Percentiles rank a stretch among this genome's conserved stretches.
These are phyloP conservation scores for Corymbia citriodora DNA, from an alignment of 441 rosid species.

Conservation along the genomic window DNA sequence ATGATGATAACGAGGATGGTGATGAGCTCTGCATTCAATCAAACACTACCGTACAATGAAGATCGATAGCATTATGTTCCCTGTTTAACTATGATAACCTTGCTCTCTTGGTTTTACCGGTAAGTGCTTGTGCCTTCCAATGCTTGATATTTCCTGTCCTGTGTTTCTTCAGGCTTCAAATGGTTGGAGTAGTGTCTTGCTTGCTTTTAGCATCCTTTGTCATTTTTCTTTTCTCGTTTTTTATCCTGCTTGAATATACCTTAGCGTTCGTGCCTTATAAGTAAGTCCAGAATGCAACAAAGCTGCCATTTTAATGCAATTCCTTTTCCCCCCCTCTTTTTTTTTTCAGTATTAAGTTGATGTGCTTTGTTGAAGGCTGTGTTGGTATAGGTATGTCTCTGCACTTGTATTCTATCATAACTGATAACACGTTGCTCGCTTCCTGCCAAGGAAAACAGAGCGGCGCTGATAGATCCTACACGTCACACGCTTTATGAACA, in stretches of 20 bases:
- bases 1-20: neutral
- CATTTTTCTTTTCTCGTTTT: neutral
- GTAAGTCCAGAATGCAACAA: neutral
- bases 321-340: neutral
- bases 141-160: neutral
- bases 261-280: neutral
- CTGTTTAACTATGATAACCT: neutral
- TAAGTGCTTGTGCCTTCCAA: neutral
- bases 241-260: neutral
- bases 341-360: neutral
- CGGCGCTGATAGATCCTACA: neutral
- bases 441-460: neutral
- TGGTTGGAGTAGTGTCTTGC: neutral
- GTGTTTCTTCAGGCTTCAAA: too few species aligned
- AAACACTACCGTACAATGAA: neutral
- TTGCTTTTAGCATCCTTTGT: neutral
- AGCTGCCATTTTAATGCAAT: neutral
- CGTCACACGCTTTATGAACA: neutral
- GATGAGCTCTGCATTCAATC: neutral
- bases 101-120: neutral
- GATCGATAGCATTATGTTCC: neutral
- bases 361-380: neutral
- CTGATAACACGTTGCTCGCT: neutral
- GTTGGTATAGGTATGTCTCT: neutral
- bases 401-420: neutral